Evolutionary conservation across 2,329 filamentous ascomycete species (phyloP), one percentile per base, ranked within the genome.

Genomic region (Ilyonectria destructans): DNA sequence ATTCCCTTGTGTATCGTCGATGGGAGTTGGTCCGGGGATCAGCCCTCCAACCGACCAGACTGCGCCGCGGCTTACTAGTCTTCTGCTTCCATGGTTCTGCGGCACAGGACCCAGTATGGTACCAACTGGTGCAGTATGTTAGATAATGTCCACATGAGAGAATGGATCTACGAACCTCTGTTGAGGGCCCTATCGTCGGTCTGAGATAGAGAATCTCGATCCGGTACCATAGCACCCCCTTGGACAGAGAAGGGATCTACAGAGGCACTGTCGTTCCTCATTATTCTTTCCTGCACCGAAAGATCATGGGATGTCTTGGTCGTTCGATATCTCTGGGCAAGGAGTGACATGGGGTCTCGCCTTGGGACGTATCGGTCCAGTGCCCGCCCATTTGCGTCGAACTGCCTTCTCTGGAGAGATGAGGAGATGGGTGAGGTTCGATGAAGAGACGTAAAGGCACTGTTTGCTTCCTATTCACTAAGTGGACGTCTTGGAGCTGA

Each of bases 1-100:
- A 29, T 88, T 87, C 29, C 91, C 91, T 66, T 87, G 86, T 1
- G 91, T 92, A 79, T 92, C 86, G 54, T 91, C 83, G 21, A 91
- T 83, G 13, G 87, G 87, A 17, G 85, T 82, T 29, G 67, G 83
- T 8, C 84, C 82, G n/a, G 89, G 88, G 57, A 89, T 87, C 10
- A 89, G 77, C n/a, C 93, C 92, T 29, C 93, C 93, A 12, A 96
- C 90, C 19, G 90, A 89, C 94, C 93, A 97, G 19, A 96, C 86
- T 10, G 91, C 87, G 3, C 92, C 92, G 69, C 86, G 82, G 78
- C 92, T 95, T 68, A 89, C 83, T 77, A 91, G 85, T 63, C 86
- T 79, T 43, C 80, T 78, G 29, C 56, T 66, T 58, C 62, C 65
- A 43, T 55, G 52, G 45, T 77, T 79, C 8, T 74, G 74, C 12